A percentile compares a stretch with the other conserved stretches of the same genome.
These are phyloP conservation scores for Geosmithia morbida DNA, from an alignment of 2,329 filamentous ascomycete species.

Conservation along the genomic window DNA sequence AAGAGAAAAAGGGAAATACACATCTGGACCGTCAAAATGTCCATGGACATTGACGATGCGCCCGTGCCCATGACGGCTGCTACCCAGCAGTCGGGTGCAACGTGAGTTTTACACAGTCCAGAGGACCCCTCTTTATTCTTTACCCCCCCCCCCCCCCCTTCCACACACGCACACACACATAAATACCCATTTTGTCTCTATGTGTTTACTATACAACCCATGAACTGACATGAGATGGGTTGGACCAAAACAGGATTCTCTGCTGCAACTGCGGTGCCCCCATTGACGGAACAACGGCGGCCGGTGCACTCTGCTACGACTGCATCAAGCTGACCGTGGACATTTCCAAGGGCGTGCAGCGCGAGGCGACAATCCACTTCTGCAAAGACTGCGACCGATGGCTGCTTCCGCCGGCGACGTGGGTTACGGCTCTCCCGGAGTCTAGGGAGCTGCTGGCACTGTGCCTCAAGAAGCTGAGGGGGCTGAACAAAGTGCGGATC, in stretches of 20 bases:
- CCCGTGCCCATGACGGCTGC: constrained; percentile 21
- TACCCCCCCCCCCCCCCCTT: neutral
- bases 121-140: neutral
- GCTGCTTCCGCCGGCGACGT: constrained; percentile 73
- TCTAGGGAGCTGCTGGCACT: constrained; percentile 85
- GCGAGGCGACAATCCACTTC: constrained; percentile 79
- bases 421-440: constrained; percentile 74
- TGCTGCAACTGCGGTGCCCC: constrained; percentile 96
- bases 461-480: constrained; percentile 77
- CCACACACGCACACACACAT: too few species aligned
- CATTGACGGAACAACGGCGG: constrained; percentile 78
- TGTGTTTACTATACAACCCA: too few species aligned
- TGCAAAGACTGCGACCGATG: constrained; percentile 93
- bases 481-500: constrained; percentile 79
- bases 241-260: constrained; percentile 42
- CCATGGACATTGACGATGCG: constrained; percentile 29
- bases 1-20: too few species aligned
- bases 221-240: too few species aligned
- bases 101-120: constrained; percentile 16
- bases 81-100: constrained; percentile 21
- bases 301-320: constrained; percentile 86
- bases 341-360: constrained; percentile 79
- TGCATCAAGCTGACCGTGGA: constrained; percentile 92
- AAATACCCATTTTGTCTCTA: too few species aligned
- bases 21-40: constrained; percentile 13